Evolutionary conservation across 1,139 yeast species (phyloP), one percentile per base, ranked within the genome.

Genomic region (Blastobotrys capitulatus): DNA sequence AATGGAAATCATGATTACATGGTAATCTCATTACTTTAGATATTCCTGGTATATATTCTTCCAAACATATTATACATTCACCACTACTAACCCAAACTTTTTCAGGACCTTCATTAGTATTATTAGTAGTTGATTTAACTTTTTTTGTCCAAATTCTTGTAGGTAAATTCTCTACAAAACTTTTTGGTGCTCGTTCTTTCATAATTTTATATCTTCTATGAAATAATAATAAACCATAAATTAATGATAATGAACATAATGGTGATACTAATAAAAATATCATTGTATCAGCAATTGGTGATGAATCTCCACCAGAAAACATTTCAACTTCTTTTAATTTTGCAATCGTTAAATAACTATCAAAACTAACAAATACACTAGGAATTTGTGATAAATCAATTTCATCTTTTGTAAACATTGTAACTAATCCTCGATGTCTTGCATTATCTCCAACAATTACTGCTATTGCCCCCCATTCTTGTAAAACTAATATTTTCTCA

Each of bases 1-100:
- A 61, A 53, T 73, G 77, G 58, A 69, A 73, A 55, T 71, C 75
- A 55, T 73, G 77, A 10, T 65, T 65, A 52, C 76, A 72, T 1
- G 76, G 77, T 34, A 72, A 59, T 31, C 62, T 60, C 71, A 70
- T 63, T 29, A 72, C 68, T 38, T 55, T 58, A 29, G 65, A 56
- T 36, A 59, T 63, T 9, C 68, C 69, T 10, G 63, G 60, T 9
- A 58, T 61, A 49, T 68, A 72, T 52, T 69, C 70, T 44, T 72
- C 76, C 32, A 72, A 61, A 46, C 76, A 72, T 18, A 72, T 69
- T 40, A 68, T 70, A 57, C 76, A 72, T 54, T 69, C 73, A 20
- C 66, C 69, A 1, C 69, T 57, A 26, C 67, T 61, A 15, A 64
- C 68, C 71, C 71, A 67, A 5, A 43, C 29, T 36, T 47, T 47